Percentiles rank a stretch among this genome's conserved stretches.
These are phyloP conservation scores for Salix viminalis DNA, from an alignment of 345 rosid species.

Conservation along the genomic window DNA sequence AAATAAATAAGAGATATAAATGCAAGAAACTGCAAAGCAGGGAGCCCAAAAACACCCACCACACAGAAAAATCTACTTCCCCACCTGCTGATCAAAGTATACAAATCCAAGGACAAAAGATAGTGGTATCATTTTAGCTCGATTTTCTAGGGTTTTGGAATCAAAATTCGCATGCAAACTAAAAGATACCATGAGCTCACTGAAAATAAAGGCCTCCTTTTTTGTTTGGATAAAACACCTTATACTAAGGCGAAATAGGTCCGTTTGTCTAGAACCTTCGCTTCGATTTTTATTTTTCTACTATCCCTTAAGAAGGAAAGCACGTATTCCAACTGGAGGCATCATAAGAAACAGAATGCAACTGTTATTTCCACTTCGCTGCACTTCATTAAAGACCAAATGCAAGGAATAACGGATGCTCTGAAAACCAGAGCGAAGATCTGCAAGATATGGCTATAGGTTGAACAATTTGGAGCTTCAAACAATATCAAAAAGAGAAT, in stretches of 20 bases:
- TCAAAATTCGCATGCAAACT: too few species aligned
- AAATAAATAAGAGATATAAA: not conserved
- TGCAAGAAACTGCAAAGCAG: conserved; percentile 3
- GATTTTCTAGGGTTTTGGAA: too few species aligned
- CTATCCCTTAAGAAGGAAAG: not conserved
- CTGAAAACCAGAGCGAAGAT: not conserved
- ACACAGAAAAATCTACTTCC: not conserved
- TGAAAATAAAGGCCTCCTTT: too few species aligned
- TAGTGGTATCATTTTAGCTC: too few species aligned
- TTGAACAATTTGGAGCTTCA: not conserved
- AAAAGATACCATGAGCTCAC: too few species aligned
- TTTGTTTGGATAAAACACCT: not conserved
- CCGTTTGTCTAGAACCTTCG: not conserved
- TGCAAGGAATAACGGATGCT: not conserved
- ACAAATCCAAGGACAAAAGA: not conserved
- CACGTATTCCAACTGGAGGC: not conserved
- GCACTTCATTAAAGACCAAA: not conserved
- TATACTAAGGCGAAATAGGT: not conserved
- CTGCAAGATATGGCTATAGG: not conserved
- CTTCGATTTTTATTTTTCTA: not conserved
- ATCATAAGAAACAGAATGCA: not conserved
- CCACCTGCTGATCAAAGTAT: not conserved
- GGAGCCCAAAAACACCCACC: not conserved
- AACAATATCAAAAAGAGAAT: not conserved
- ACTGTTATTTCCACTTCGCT: not conserved